These are phyloP conservation scores for Anastatica hierochuntica DNA, from an alignment of 345 rosid species.

Conservation along the genomic window DNA sequence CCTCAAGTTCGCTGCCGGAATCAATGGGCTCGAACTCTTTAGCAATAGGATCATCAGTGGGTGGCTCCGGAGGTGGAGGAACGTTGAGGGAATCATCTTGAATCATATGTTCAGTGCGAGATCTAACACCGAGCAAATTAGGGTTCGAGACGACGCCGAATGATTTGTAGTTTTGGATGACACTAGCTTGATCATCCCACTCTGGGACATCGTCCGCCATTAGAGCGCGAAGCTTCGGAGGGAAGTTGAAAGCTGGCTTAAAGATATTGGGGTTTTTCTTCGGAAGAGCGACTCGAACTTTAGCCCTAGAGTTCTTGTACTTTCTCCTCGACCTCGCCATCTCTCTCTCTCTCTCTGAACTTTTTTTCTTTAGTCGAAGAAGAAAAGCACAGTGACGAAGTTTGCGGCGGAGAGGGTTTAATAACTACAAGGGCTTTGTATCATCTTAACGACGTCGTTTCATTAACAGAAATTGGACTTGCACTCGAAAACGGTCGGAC, in stretches of 20 bases:
- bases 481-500: no score
- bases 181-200: conserved; percentile 84
- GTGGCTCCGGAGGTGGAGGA: conserved; percentile 40
- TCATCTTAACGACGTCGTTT: no score
- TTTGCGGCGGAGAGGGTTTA: conserved; percentile 23
- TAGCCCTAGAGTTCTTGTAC: conserved; percentile 63
- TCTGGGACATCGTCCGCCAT: conserved; percentile 35
- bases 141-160: conserved; percentile 90
- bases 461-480: no score
- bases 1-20: conserved; percentile 90
- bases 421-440: conserved; percentile 4
- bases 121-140: conserved; percentile 60
- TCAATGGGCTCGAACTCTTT: conserved; percentile 48
- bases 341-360: neutral
- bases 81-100: conserved; percentile 60
- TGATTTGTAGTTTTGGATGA: conserved; percentile 74
- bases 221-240: conserved; percentile 77
- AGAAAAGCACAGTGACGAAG: neutral
- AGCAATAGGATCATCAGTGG: conserved; percentile 24
- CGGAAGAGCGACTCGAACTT: conserved; percentile 74
- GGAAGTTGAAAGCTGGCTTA: conserved; percentile 73
- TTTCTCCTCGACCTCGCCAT: conserved; percentile 97
- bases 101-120: conserved; percentile 62
- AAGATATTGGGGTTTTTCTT: conserved; percentile 68
- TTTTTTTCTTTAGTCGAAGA: neutral